Evolutionary conservation across 164 flowering plant species (phyloP).

Genomic region (Cinnamomum micranthum): DNA sequence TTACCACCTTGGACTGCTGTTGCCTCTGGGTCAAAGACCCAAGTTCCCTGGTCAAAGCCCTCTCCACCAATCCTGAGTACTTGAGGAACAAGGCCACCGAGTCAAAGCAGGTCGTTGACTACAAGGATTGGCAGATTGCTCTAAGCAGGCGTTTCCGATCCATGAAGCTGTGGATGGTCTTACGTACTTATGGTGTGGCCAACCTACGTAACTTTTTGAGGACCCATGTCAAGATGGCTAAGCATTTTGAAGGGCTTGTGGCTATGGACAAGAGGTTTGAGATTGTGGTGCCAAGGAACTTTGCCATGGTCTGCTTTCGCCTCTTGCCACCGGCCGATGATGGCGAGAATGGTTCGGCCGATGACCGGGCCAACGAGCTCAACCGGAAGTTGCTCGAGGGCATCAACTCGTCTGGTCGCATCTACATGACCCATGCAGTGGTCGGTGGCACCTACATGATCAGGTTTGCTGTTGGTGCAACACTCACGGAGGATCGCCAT

Average conservation of each 20-base stretch:
- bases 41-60: slow-evolving; percentile 31
- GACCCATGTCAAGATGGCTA: slow-evolving; percentile 55
- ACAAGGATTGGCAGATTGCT: slow-evolving; percentile 74
- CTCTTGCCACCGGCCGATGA: not conserved
- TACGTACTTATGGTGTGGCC: slow-evolving; percentile 53
- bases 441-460: slow-evolving; percentile 28
- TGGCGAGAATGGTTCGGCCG: not conserved
- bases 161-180: slow-evolving; percentile 63
- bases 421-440: slow-evolving; percentile 39
- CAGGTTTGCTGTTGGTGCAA: slow-evolving; percentile 26
- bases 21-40: slow-evolving; percentile 71
- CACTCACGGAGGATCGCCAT: slow-evolving; percentile 25
- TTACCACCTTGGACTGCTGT: slow-evolving; percentile 60
- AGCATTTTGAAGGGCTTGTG: slow-evolving; percentile 45
- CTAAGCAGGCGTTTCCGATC: slow-evolving; percentile 59
- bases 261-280: slow-evolving; percentile 50
- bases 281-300: slow-evolving; percentile 48
- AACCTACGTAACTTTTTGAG: slow-evolving; percentile 41
- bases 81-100: slow-evolving; percentile 52
- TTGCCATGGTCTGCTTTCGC: slow-evolving; percentile 56
- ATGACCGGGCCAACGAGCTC: slow-evolving; percentile 24
- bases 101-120: slow-evolving; percentile 50
- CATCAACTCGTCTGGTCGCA: slow-evolving; percentile 34
- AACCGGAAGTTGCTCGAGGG: slow-evolving; percentile 37
- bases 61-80: slow-evolving; percentile 61